Evolutionary conservation across 805 yeast species (phyloP).

Genomic region (Brettanomyces sp.): DNA sequence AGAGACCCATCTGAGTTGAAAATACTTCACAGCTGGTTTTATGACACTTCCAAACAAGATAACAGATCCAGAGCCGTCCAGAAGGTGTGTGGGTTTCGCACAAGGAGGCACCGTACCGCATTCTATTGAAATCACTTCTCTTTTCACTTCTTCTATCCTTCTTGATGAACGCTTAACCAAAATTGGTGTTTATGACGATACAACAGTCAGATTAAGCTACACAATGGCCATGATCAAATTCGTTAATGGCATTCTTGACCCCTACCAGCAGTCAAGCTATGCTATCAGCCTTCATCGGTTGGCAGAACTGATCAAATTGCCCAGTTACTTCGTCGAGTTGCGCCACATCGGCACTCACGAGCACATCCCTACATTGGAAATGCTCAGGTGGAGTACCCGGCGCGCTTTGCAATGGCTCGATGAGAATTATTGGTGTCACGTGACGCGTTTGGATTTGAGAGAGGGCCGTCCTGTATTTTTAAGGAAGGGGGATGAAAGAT

Average conservation of each 20-base stretch:
- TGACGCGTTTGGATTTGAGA: constrained; percentile 1
- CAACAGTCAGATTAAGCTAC: constrained; percentile 42
- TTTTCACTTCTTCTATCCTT: constrained; percentile 41
- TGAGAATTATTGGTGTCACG: constrained; percentile 59
- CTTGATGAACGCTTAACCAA: constrained; percentile 26
- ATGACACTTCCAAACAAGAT: constrained; percentile 20
- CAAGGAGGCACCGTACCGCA: constrained; percentile 63
- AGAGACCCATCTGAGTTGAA: constrained; percentile 34
- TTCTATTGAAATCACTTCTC: constrained; percentile 57
- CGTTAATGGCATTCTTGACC: constrained; percentile 87
- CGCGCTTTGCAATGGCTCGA: constrained; percentile 71
- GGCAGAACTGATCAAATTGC: constrained; percentile 61
- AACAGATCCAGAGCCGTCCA: constrained; percentile 37
- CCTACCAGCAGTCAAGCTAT: constrained; percentile 65
- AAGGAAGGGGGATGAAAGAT: neutral
- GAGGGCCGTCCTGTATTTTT: neutral
- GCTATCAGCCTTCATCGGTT: constrained; percentile 73
- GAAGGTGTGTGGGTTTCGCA: constrained; percentile 41
- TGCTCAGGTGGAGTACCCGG: constrained; percentile 50
- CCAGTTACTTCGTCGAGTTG: constrained; percentile 77
- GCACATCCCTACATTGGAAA: constrained; percentile 56
- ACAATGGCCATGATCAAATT: constrained; percentile 72
- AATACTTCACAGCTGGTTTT: constrained; percentile 43
- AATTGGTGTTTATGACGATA: constrained; percentile 20
- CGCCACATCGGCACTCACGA: constrained; percentile 93